Conservation (phyloP, 2,329 filamentous ascomycete genomes). For the Cytospora mali region DNA sequence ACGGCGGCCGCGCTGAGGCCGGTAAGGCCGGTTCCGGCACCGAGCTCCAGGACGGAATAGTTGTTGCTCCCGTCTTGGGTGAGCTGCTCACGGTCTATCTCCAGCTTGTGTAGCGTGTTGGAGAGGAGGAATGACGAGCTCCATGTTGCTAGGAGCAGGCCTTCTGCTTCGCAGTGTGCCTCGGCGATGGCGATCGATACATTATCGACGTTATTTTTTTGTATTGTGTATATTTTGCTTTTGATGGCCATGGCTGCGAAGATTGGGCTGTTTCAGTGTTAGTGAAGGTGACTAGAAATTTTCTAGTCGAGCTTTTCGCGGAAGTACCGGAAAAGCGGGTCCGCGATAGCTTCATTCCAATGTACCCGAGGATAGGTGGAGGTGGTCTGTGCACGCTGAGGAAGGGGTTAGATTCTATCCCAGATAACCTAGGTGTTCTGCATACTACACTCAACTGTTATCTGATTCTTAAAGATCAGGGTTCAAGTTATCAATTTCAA, state of each 20-base stretch:
- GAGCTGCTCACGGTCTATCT: slow-evolving; percentile 7
- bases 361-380: too few species aligned
- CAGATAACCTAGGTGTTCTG: too few species aligned
- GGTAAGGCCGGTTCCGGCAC: slow-evolving; percentile 26
- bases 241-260: slow-evolving; percentile 13
- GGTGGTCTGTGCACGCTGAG: slow-evolving; percentile 4
- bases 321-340: slow-evolving; percentile 1
- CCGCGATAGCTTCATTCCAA: slow-evolving; percentile 9
- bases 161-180: slow-evolving; percentile 24
- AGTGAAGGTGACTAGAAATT: background rate
- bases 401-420: too few species aligned
- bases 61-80: background rate
- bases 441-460: too few species aligned
- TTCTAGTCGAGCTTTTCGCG: background rate
- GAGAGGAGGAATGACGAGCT: slow-evolving; percentile 28
- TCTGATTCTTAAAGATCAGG: too few species aligned
- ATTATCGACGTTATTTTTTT: slow-evolving; percentile 4
- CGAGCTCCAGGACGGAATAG: slow-evolving; percentile 25
- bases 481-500: too few species aligned
- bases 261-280: background rate
- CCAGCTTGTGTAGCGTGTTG: slow-evolving; percentile 22
- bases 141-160: slow-evolving; percentile 25
- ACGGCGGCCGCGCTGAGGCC: slow-evolving; percentile 20
- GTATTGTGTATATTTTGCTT: slow-evolving; percentile 11
- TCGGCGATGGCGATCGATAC: slow-evolving; percentile 23